Evolutionary conservation across 2,329 filamentous ascomycete species (phyloP).

Genomic region (Trichoderma pleuroti): DNA sequence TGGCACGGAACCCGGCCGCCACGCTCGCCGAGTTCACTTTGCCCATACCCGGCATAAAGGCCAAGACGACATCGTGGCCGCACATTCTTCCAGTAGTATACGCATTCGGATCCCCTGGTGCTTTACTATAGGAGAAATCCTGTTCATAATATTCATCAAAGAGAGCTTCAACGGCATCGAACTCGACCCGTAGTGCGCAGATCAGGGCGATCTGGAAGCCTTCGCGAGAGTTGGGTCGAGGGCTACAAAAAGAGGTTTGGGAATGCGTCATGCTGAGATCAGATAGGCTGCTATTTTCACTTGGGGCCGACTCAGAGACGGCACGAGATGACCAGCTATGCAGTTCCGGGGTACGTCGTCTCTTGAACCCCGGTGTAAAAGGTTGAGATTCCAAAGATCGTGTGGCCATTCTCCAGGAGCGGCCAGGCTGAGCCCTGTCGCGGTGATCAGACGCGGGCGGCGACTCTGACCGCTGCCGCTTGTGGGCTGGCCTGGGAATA

Average conservation of each 20-base stretch:
- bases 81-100: conserved; percentile 28
- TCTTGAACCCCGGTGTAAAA: background rate
- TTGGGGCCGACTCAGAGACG: background rate
- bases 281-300: background rate
- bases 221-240: background rate
- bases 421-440: too few relatives aligned
- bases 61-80: conserved; percentile 26
- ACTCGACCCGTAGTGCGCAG: conserved; percentile 24
- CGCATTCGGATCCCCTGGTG: conserved; percentile 28
- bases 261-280: background rate
- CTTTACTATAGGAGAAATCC: conserved; percentile 24
- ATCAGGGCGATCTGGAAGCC: conserved; percentile 25
- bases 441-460: background rate
- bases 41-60: conserved; percentile 25
- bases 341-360: background rate
- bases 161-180: conserved; percentile 21
- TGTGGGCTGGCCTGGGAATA: background rate
- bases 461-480: conserved; percentile 15
- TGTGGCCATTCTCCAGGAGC: background rate
- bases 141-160: conserved; percentile 24
- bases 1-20: conserved; percentile 14
- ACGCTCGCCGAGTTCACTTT: conserved; percentile 19
- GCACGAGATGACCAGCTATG: background rate
- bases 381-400: background rate
- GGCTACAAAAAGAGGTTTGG: background rate